Percentiles rank a stretch among this genome's conserved stretches.
phyloP scores from a whole-genome alignment of 1,284 basidiomycete genomes.

The Ceratobasidium sp. region DNA sequence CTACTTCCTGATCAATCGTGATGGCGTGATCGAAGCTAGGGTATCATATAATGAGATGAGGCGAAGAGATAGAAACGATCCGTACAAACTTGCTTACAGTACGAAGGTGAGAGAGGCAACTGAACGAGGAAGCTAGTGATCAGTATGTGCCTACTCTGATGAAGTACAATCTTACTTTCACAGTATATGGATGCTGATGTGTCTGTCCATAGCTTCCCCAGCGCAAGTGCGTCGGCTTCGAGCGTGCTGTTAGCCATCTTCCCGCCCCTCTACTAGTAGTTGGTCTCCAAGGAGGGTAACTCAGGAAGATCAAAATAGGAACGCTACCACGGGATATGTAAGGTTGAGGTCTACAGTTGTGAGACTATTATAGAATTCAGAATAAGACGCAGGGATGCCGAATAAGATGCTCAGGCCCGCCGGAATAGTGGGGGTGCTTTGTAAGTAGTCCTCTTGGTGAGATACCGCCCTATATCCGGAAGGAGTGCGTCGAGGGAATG shows the following conservation, averaged over 20 bases:
- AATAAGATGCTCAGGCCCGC: not conserved
- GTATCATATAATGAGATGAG: not conserved
- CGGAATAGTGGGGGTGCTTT: not conserved
- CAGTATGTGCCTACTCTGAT: not conserved
- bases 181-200: conserved; percentile 13
- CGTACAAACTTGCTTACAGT: not conserved
- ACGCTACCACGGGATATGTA: not conserved
- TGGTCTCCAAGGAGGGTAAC: not conserved
- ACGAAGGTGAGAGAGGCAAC: conserved; percentile 26
- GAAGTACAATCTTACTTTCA: not conserved
- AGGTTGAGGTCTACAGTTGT: not conserved
- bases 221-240: conserved; percentile 15
- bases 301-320: not conserved
- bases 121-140: not conserved
- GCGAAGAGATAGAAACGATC: not conserved
- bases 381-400: not conserved
- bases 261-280: not conserved
- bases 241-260: conserved; percentile 21
- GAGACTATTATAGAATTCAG: not conserved
- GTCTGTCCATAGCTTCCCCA: conserved; percentile 26
- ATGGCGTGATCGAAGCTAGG: conserved; percentile 25
- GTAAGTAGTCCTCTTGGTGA: not conserved
- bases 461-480: not conserved
- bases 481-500: conserved; percentile 11
- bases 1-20: conserved; percentile 25